Percentiles rank a stretch among this genome's conserved stretches.
Evolutionary conservation across 2,329 filamentous ascomycete genomes (phyloP).

Genomic region (Phaeosphaeriaceae sp.): DNA sequence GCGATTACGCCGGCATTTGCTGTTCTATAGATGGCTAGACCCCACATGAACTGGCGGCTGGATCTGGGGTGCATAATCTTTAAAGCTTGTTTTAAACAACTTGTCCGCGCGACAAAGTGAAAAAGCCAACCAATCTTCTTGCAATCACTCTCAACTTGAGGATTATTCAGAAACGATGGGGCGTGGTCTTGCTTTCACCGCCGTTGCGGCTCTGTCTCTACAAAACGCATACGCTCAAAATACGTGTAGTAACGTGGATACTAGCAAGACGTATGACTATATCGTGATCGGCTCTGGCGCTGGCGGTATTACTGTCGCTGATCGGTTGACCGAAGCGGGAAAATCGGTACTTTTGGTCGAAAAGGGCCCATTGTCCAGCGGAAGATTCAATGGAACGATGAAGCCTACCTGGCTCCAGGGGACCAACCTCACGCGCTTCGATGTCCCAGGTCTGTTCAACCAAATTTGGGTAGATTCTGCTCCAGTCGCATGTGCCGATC

Average conservation of each 20-base stretch:
- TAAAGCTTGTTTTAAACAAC: no score
- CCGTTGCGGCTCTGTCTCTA: constrained; percentile 13
- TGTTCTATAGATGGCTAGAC: no score
- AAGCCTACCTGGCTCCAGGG: constrained; percentile 65
- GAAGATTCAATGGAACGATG: constrained; percentile 65
- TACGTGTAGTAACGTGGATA: constrained; percentile 21
- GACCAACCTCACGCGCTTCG: constrained; percentile 71
- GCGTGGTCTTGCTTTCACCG: constrained; percentile 6
- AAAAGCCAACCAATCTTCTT: no score
- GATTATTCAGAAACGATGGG: no score
- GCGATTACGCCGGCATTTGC: no score
- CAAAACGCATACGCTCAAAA: constrained; percentile 10
- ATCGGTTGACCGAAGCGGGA: constrained; percentile 66
- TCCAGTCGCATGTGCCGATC: constrained; percentile 68
- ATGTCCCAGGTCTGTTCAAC: constrained; percentile 72
- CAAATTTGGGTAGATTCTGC: constrained; percentile 67
- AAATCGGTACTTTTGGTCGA: constrained; percentile 65
- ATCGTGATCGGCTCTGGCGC: constrained; percentile 66
- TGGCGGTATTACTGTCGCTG: constrained; percentile 63
- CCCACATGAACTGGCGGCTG: no score
- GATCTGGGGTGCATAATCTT: no score
- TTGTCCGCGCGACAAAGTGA: no score
- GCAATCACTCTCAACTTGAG: no score
- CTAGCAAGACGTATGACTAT: constrained; percentile 62
- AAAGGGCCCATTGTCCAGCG: constrained; percentile 59